Evolutionary conservation across 2,329 filamentous ascomycete genomes (phyloP), one percentile per base, ranked within the genome.

Genomic region (Cephalotrichum gorgonifer): DNA sequence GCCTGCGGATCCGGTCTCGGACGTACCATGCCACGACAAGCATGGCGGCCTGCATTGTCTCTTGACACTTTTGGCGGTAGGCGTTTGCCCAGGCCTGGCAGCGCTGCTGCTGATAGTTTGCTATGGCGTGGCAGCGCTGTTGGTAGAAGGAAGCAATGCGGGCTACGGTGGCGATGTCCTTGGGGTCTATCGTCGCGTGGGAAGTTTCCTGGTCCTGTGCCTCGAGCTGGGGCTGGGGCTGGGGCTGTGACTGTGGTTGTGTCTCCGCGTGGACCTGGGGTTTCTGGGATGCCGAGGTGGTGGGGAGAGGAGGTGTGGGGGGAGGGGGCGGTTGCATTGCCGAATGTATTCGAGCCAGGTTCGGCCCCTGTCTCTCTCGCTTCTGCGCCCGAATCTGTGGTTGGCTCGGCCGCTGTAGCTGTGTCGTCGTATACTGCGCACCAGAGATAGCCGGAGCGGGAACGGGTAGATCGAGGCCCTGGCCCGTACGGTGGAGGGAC

Each of bases 1-100:
- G 62, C 28, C 70, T 64, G 51, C 65, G 61, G 54, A 73, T 70
- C 28, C 70, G 67, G 54, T 73, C 71, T 41, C 71, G 66, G 41
- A 72, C 66, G 54, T 74, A 73, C 71, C 71, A 74, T 12, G 71
- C 71, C 28, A 74, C 69, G 4, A 73, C 67, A 22, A 74, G 57
- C 66, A 72, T 73, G 50, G 71, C 68, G 1, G 70, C 70, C 54
- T 71, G 69, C 61, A 67, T 71, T 63, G 70, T 70, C 52, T 73
- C 70, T 57, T 72, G 70, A 54, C 67, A 71, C 56, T 70, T 68
- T 54, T 71, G 67, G 39, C 68, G 64, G 56, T 73, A 69, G 56
- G 67, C 61, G 53, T 60, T 66, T 49, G 70, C 70, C 71, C 70
- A 73, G 6, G 66, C 66, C 60, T 72, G 69, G 54, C 70, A 73